Evolutionary conservation across 2,329 filamentous ascomycete genomes (phyloP), one percentile per base, ranked within the genome.

Genomic region (Microdochium paspali): DNA sequence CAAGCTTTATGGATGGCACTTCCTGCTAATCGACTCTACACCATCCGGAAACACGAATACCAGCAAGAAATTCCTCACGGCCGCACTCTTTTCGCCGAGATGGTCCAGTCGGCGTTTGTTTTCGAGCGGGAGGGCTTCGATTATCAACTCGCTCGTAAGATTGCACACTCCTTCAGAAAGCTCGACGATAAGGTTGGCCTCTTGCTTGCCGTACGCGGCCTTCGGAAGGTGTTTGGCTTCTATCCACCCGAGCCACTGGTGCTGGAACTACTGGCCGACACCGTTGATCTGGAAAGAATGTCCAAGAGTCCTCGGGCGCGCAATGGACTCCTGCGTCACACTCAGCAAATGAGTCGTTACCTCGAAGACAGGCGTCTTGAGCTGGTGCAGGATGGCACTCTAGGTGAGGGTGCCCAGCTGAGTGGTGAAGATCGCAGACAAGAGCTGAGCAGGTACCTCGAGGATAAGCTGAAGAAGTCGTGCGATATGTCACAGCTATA

Each of bases 1-100:
- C 74, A 79, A 51, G 76, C 77, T 15, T 74, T 88, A 13, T 89
- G 83, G 81, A 76, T 77, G 60, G 70, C 75, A 10, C 65, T 80
- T 24, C 66, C 67, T 3, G 63, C 75, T 53, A 80, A 79, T 60
- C 70, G 73, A 4, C 61, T 72, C 15, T 63, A 68, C 45, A 49
- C 57, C n/a, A 23, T 70, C 48, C 47, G 61, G 2, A 53, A 61
- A 3, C 59, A 58, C 1, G 50, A 62, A 39, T 42, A 64, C 18
- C 46, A 49, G 9, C 50, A 52, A 3, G 67, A 72, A 44, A 58
- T 59, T 3, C 50, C 50, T 6, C 59, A 57, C 21, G 65, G 70
- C 4, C 67, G 75, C 15, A 56, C 56, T 20, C 58, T 75, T 23
- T 78, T 77, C 55, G 61, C 64, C 15, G 67, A 76, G 48, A 74